Conservation (phyloP, 2,329 filamentous ascomycete species). For the Neofusicoccum ribis region DNA sequence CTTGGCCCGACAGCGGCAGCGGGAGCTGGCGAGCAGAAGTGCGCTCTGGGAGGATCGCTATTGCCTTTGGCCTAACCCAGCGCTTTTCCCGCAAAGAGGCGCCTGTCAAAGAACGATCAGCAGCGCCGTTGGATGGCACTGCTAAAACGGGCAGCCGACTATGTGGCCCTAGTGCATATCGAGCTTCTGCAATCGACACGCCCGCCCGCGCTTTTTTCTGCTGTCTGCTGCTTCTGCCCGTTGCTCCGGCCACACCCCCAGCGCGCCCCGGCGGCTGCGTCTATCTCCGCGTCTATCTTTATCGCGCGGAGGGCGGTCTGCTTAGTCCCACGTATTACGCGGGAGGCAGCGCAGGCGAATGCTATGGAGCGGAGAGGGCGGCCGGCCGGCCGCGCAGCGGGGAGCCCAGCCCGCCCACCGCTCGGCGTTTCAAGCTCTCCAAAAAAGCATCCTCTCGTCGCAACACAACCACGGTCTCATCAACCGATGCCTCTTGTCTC, state of each 20-base stretch:
- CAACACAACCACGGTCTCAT: conserved; percentile 1
- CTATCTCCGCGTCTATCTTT: neutral
- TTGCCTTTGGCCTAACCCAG: neutral
- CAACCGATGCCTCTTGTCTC: neutral
- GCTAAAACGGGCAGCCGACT: neutral
- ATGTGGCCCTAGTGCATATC: neutral
- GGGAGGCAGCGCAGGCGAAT: neutral
- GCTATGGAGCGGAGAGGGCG: neutral
- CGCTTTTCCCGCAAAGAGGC: neutral
- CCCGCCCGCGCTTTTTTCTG: neutral
- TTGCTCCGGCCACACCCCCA: neutral
- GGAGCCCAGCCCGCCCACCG: neutral
- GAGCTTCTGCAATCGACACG: neutral
- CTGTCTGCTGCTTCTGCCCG: neutral
- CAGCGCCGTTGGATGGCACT: neutral
- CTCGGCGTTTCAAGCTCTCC: neutral
- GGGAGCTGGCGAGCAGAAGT: too few relatives aligned
- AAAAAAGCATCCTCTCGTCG: neutral
- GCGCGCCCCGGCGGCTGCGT: neutral
- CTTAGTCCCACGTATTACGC: neutral
- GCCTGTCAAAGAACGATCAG: neutral
- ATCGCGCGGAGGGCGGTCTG: neutral
- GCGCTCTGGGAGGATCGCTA: neutral
- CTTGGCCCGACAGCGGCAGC: too few relatives aligned
- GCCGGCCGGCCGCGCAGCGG: neutral